A percentile compares a stretch with the other conserved stretches of the same genome.
Evolutionary conservation across 371 early-diverging fungal species (phyloP).

Genomic region (Mucor velutinosus): DNA sequence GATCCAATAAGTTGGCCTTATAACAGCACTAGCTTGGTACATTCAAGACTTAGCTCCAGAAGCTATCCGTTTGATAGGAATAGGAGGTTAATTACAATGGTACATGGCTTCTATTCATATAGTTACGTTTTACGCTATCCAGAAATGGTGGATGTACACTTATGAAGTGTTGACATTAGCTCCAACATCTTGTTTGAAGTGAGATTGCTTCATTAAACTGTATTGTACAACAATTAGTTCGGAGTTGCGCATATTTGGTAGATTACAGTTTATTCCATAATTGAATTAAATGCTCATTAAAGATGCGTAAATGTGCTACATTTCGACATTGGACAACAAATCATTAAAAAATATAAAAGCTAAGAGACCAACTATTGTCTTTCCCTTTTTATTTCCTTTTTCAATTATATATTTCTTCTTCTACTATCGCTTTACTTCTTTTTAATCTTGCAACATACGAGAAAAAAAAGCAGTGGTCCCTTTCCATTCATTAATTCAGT

Average conservation of each 20-base stretch:
- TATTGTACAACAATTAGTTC: background rate
- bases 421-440: background rate
- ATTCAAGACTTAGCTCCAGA: background rate
- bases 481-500: constrained; percentile 12
- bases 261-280: background rate
- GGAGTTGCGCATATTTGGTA: background rate
- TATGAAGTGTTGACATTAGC: too few relatives aligned
- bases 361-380: background rate
- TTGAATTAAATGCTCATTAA: background rate
- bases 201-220: too few relatives aligned
- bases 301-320: background rate
- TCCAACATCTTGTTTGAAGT: too few relatives aligned
- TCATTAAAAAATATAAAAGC: background rate
- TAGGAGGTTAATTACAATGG: background rate
- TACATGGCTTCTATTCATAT: background rate
- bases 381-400: background rate
- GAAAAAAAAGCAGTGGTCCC: background rate
- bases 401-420: background rate
- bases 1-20: background rate
- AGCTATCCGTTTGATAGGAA: background rate
- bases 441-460: background rate
- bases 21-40: background rate
- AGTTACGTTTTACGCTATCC: background rate
- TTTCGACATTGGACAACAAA: background rate
- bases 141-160: background rate